These are phyloP conservation scores for Erodium chrysanthum DNA, from an alignment of 441 rosid species.

Conservation along the genomic window DNA sequence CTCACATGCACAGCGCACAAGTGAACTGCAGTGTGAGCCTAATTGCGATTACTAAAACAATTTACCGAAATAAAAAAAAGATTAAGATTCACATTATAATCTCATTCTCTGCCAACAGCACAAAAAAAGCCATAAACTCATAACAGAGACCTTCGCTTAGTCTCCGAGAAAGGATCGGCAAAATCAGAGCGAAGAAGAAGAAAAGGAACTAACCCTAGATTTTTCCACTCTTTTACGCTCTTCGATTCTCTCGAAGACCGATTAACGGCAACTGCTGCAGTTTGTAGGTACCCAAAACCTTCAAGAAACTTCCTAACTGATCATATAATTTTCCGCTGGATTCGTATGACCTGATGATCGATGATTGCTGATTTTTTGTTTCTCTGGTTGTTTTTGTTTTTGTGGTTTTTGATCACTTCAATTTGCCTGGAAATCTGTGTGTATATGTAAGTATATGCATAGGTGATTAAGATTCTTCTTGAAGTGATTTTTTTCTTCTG, in stretches of 20 bases:
- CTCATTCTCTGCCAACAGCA: not conserved
- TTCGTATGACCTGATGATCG: not conserved
- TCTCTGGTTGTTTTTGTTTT: not conserved
- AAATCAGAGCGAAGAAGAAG: not conserved
- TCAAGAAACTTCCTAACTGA: not conserved
- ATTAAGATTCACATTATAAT: not conserved
- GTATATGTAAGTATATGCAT: not conserved
- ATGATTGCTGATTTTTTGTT: not conserved
- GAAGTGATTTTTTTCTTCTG: not conserved
- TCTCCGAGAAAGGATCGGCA: constrained; percentile 8
- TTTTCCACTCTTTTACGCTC: not conserved
- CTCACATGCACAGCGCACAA: not conserved
- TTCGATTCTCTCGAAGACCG: constrained; percentile 10
- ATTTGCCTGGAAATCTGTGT: not conserved
- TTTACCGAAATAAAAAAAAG: not conserved
- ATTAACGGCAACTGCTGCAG: constrained; percentile 5
- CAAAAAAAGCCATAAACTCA: not conserved
- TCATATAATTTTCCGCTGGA: not conserved
- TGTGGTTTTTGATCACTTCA: constrained; percentile 3
- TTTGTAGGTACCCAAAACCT: not conserved
- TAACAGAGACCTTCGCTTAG: not conserved
- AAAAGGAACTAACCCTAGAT: not conserved
- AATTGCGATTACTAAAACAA: not conserved
- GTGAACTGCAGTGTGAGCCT: not conserved
- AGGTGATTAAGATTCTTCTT: not conserved